Percentiles rank a stretch among this genome's conserved stretches.
Evolutionary conservation across 75 land plant species (phyloP).

Genomic region (Pinus tabuliformis): DNA sequence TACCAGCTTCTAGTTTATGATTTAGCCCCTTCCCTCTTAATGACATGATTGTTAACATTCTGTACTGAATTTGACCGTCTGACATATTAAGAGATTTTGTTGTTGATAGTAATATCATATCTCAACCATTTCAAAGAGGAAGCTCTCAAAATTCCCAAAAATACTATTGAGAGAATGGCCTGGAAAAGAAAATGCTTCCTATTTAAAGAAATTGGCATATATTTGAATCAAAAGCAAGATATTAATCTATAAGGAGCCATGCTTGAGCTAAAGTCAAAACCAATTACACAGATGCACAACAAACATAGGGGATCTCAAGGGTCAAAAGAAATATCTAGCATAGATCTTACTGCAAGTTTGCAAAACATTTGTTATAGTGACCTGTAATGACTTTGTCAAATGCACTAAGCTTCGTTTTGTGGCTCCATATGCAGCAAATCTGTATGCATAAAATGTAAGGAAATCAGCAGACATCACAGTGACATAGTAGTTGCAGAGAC

Average conservation of each 20-base stretch:
- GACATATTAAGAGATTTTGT: too few species aligned
- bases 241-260: background rate
- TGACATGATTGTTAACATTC: too few species aligned
- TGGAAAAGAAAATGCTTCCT: background rate
- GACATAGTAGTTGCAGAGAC: background rate
- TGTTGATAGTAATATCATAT: too few species aligned
- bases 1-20: too few species aligned
- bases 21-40: too few species aligned
- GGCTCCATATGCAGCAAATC: conserved; percentile 99
- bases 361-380: background rate
- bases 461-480: background rate
- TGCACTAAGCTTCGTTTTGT: conserved; percentile 97
- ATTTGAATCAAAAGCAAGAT: background rate
- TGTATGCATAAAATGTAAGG: conserved; percentile 12
- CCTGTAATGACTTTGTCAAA: conserved; percentile 96
- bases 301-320: background rate
- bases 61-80: too few species aligned
- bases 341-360: background rate
- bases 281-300: background rate
- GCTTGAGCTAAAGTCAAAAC: background rate
- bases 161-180: too few species aligned
- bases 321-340: background rate
- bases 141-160: too few species aligned
- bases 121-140: too few species aligned
- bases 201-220: background rate